Evolutionary conservation across 2,329 filamentous ascomycete species (phyloP).

Genomic region (Pseudodiploospora longispora): DNA sequence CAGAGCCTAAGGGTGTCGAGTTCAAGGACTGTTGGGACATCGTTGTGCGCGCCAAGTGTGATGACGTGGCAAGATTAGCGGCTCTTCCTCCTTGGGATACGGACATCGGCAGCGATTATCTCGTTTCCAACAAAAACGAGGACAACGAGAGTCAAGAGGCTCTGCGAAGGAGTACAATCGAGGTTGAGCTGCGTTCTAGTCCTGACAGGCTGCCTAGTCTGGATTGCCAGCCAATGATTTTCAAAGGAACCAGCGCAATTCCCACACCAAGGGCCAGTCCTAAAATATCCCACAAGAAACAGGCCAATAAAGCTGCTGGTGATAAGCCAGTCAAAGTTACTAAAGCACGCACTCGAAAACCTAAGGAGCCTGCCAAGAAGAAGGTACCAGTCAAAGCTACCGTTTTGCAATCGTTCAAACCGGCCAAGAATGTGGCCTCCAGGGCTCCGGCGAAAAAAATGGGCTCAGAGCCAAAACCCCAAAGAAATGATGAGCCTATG

Average conservation of each 20-base stretch:
- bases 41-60: constrained; percentile 77
- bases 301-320: constrained; percentile 22
- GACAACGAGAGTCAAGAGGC: constrained; percentile 32
- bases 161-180: constrained; percentile 28
- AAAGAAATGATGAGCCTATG: background rate
- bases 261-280: constrained; percentile 52
- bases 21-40: constrained; percentile 92
- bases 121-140: constrained; percentile 34
- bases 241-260: constrained; percentile 40
- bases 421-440: constrained; percentile 29
- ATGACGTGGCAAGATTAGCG: constrained; percentile 72
- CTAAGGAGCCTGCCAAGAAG: constrained; percentile 25
- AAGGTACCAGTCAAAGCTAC: constrained; percentile 31
- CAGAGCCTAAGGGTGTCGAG: constrained; percentile 72
- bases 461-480: constrained; percentile 2
- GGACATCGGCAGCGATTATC: constrained; percentile 43
- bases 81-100: constrained; percentile 52
- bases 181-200: constrained; percentile 20
- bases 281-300: constrained; percentile 38
- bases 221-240: constrained; percentile 30
- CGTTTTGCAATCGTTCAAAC: constrained; percentile 35
- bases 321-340: constrained; percentile 12
- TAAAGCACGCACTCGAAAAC: constrained; percentile 24
- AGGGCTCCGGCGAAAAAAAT: constrained; percentile 14
- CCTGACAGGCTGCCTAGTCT: constrained; percentile 11